Evolutionary conservation across 371 early-diverging fungal species (phyloP), one percentile per base, ranked within the genome.

Genomic region (Saksenaea oblongispora): DNA sequence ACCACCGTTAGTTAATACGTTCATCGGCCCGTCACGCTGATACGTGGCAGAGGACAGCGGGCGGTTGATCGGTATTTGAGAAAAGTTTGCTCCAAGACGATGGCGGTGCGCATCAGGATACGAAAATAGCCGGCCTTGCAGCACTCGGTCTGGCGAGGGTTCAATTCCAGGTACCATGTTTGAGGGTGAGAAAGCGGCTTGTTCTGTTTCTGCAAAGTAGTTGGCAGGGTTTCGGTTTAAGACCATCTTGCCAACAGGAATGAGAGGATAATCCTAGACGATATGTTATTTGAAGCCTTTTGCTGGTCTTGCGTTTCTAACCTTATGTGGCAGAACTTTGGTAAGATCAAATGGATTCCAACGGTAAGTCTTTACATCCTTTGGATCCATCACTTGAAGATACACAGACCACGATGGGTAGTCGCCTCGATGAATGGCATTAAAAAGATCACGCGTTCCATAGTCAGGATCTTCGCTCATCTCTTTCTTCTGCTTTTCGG

Each of bases 301-400:
- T 31, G 2, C 7, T 72, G 31, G 4, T 47, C 31, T 17, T 54
- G 11, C n/a, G 26, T 54, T 22, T 28, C 14, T 64, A 74, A 75
- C 76, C 69, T 82, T 80, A 62, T 93, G 89, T 44, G 91, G 82
- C 86, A 89, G 87, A 54, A 92, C 81, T 84, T 94, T 95, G 69
- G 95, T 95, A 63, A 90, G 87, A 73, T 95, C 95, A 70, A 95
- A 88, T 24, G 88, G 82, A 63, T 94, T 89, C 79, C 84, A 93
- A 41, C 84, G 85, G 69, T 88, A 90, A 61, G 78, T 89, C 65
- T 82, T 80, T 3, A 90, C 93, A 72, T 92, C 85, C 57, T 87
- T 83, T 51, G 82, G 83, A 17, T 84, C 80, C 84, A 94, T 88
- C 59, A 92, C 73, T 81, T 94, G 95, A 28, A 93, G 58, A 44